Base-by-base conservation (phyloP, 2,329 filamentous ascomycete species). In the Periconia digitata region DNA sequence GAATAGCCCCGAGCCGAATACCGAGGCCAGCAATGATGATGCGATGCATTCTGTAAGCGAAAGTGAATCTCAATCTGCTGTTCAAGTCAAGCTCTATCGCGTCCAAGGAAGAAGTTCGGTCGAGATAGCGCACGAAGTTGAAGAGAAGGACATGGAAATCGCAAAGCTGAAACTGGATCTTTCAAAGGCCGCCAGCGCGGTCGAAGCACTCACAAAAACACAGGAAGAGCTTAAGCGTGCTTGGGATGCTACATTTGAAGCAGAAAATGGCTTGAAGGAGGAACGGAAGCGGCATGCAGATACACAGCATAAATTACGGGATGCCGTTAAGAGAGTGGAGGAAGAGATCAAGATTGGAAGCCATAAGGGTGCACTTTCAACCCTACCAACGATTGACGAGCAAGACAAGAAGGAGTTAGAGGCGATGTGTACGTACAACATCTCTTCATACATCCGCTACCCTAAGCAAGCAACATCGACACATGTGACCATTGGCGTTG, bases 361-460 rank as follows among this genome's bases (percentile, higher is more conserved):
- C 29, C 49, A 23, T 32, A 59, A 46, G 34, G 52, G 44, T n/a
- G 54, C 48, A 6, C 52, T 48, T 4, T 53, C 48, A 2, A 53
- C 62, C 17, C 49, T 70, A 7, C 62, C 65, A 1, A 70, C 67
- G 1, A 70, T 70, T 17, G 56, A 65, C 8, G 67, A 70, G 39
- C 60, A 64, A 35, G 63, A 69, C 35, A 60, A 62, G 40, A 56
- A 63, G 10, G 67, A 70, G 46, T 50, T 70, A 2, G 67, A 69
- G 39, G 59, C 62, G 6, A 69, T 70, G 64, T 70, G 27, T 32
- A 32, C 27, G 27, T 32, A 10, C 8, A 27, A 7, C 24, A n/a
- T n/a, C n/a, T n/a, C n/a, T n/a, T n/a, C n/a, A n/a, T n/a, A n/a
- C n/a, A n/a, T n/a, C n/a, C n/a, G n/a, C n/a, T n/a, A n/a, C n/a